Base-by-base conservation (phyloP, 2,329 filamentous ascomycete genomes). In the Botrytis fragariae region DNA sequence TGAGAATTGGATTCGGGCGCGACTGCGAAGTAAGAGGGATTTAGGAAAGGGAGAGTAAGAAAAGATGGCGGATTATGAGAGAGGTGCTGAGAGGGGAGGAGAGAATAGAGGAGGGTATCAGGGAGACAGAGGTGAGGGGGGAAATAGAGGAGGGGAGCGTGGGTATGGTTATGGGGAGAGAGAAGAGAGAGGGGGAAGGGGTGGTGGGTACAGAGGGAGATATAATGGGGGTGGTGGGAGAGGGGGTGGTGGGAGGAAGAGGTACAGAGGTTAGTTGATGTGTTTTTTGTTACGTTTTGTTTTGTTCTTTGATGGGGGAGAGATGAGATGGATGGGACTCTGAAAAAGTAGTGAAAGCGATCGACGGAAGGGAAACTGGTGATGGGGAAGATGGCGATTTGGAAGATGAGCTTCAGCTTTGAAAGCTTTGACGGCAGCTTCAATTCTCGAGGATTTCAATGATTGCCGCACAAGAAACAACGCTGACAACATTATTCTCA, bases 221-320 rank as follows among this genome's bases (percentile, higher is more conserved):
- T 80, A 42, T 78, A 79, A 73, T 72, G 54, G 64, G 1, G 45
- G 64, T 54, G 78, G 79, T n/a, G 75, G 78, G 32, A 84, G 87
- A 74, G 85, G 88, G 74, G 83, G 90, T 81, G 89, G 89, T 79
- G 90, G 92, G 82, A 97, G 97, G 84, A 88, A 92, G 79, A 89
- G 94, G 81, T 92, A 91, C 81, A 88, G 93, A 92, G 94, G 94
- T 95, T 82, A 77, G 63, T 60, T 18, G 14, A n/a, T 57, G 59
- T 44, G 16, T 35, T 32, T 42, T 44, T 60, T 35, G 8, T 14
- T 57, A 32, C 35, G 9, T 42, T 29, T 42, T 44, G 57, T n/a
- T 72, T 59, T 42, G 20, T n/a, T 39, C 29, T 16, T 69, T 57
- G 32, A 32, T 8, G 22, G 22, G 12, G 22, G 22, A 16, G 6